Evolutionary conservation across 306 rosid species (phyloP), one percentile per base, ranked within the genome.

Genomic region (Lotus japonicus): DNA sequence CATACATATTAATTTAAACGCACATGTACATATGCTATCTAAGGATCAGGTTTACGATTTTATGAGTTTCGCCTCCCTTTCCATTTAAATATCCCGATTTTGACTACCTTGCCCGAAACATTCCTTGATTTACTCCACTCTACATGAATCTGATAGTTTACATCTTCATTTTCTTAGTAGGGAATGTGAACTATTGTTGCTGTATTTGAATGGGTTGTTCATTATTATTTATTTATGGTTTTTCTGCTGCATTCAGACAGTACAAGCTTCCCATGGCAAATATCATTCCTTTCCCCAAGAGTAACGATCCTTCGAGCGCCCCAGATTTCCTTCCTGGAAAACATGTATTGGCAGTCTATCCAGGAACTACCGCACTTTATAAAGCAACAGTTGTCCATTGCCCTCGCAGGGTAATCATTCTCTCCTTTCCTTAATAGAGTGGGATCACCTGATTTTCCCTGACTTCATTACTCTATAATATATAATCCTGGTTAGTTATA

Each of bases 311-410:
- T 82, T 74, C 95, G 11, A 79, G 74, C 19, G 92, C 85, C 31
- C 83, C 21, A 12, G 97, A 90, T 68, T 90, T 90, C 53, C 88
- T 87, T 42, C 68, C 90, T 6, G 96, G 99, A 78, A 87, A 75
- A 68, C 97, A 83, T 38, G 97, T 94, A 67, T 83, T 94, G 80
- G 99, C 99, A 26, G 99, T 94, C 68, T 94, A 94, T 87, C 99
- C 99, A 66, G 91, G 95, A 70, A 94, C 99, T 35, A 94, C 97
- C 59, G 99, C 99, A 55, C 97, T 94, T 16, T 94, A 94, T 64
- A 94, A 89, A 84, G 99, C 99, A 57, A 94, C 99, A 4, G 99
- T 94, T 72, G 97, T 90, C 74, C 90, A 85, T 53, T 86, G 84
- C 77, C 87, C 76, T 77, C 97, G 96, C 86, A 87, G 90, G 94